Percentiles rank a stretch among this genome's conserved stretches.
Evolutionary conservation across 2,329 filamentous ascomycete species (phyloP).

Genomic region (Talaromyces verruculosus): DNA sequence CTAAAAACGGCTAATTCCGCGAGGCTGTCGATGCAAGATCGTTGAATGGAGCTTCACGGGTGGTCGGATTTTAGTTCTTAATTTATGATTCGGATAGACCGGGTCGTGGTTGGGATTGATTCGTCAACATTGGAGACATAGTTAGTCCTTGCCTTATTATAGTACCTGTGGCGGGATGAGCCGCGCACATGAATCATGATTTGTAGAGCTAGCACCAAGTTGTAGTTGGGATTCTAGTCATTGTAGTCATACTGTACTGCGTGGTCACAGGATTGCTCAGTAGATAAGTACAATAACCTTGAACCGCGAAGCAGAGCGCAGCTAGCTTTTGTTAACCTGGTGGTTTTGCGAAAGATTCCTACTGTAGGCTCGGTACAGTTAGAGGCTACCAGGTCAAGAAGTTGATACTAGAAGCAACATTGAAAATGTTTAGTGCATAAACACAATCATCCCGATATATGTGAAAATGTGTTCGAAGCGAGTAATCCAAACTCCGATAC

Average conservation of each 20-base stretch:
- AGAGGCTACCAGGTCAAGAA: no score
- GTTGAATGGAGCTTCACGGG: neutral
- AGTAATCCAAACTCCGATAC: no score
- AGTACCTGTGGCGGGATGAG: neutral
- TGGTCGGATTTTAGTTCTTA: neutral
- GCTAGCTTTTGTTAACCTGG: neutral
- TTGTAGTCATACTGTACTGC: no score
- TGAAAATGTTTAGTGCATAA: no score
- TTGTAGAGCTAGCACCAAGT: no score
- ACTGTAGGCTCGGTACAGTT: no score
- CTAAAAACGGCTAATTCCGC: neutral
- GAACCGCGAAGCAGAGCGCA: neutral
- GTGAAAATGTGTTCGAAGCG: no score
- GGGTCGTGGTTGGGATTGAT: neutral
- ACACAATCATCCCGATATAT: no score
- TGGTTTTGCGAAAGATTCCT: neutral
- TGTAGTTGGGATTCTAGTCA: neutral
- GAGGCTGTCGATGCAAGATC: neutral
- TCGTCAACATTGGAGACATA: neutral
- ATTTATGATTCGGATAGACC: neutral
- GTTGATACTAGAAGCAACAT: no score
- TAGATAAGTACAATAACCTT: no score
- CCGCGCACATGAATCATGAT: neutral
- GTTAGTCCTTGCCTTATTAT: neutral
- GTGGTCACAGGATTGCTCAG: no score